phyloP scores from a whole-genome alignment of 495 filamentous ascomycete species.

The Lichina pygmaea region DNA sequence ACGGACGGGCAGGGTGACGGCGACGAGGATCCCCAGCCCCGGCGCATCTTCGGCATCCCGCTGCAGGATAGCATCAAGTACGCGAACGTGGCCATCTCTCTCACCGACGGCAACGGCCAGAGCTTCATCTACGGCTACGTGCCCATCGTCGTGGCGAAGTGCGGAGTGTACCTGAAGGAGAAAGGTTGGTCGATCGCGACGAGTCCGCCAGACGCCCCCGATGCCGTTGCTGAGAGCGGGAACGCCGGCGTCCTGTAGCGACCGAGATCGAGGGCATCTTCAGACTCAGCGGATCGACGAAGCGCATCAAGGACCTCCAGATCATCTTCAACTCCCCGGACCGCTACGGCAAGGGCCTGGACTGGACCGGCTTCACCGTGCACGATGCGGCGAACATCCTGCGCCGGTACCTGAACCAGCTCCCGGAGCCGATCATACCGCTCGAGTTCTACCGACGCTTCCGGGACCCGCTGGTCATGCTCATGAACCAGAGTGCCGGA shows the following conservation, averaged over 20 bases:
- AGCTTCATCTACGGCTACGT: conserved; percentile 98
- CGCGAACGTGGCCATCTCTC: conserved; percentile 92
- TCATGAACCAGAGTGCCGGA: conserved; percentile 39
- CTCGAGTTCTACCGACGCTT: conserved; percentile 82
- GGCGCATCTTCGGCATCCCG: conserved; percentile 80
- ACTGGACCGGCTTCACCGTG: conserved; percentile 95
- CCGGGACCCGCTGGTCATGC: conserved; percentile 54
- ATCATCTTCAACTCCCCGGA: conserved; percentile 82
- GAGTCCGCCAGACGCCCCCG: not conserved
- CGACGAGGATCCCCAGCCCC: conserved; percentile 3
- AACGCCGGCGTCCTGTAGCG: conserved; percentile 22
- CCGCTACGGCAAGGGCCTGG: conserved; percentile 82
- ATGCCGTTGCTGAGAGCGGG: not conserved
- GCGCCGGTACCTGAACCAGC: conserved; percentile 76
- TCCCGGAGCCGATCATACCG: conserved; percentile 89
- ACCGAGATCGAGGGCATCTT: conserved; percentile 96
- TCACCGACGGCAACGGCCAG: conserved; percentile 68
- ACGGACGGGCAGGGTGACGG: not conserved
- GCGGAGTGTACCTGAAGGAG: conserved; percentile 91
- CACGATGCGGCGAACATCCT: conserved; percentile 97
- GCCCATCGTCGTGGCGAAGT: conserved; percentile 95
- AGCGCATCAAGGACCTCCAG: conserved; percentile 90
- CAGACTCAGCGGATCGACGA: conserved; percentile 84
- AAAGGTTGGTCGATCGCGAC: conserved; percentile 37
- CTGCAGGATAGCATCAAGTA: conserved; percentile 88